Evolutionary conservation across 2,329 filamentous ascomycete genomes (phyloP), one percentile per base, ranked within the genome.

Genomic region (Chalaropsis ovoidea): DNA sequence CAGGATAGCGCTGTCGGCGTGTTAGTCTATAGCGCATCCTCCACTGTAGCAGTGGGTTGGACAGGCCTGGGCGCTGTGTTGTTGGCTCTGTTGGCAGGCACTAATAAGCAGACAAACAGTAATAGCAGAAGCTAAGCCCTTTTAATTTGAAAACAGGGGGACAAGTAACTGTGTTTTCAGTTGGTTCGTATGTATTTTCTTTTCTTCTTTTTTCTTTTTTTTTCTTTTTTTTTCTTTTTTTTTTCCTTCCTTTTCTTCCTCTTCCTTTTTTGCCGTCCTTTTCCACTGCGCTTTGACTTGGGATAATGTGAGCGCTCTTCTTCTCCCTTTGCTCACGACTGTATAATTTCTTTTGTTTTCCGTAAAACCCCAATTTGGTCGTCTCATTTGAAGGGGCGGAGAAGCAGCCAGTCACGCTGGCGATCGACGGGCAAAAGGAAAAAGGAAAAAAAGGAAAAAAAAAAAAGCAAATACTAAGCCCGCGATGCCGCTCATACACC

Each of bases 321-420:
- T 39, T n/a, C 54, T 35, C 54, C 54, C 54, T 58, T 58, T 58
- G 15, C 54, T 58, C 17, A 39, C 54, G 10, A 58, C 54, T 35
- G 54, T 39, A 27, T 58, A 58, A 58, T 58, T 58, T 58, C 54
- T 35, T 58, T 58, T 39, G 13, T 58, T 35, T 52, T 24, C 47
- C 22, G 27, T 39, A n/a, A 35, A 56, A 19, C 5, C 5, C 22
- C 52, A 56, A 35, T 31, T n/a, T n/a, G 24, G 10, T 31, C 5
- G 22, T 35, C 27, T 31, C 31, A 35, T 56, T 56, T 15, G 27
- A 27, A 56, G 52, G 45, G 45, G 45, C 22, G 19, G 19, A 54
- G 24, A 54, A 27, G 52, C 22, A 56, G 24, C 24, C 22, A 31
- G 24, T 19, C 22, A 31, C 13, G 47, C 47, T 56, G 24, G 27